These are phyloP conservation scores for Leccinum insigne DNA, from an alignment of 1,284 basidiomycete species.

Conservation along the genomic window DNA sequence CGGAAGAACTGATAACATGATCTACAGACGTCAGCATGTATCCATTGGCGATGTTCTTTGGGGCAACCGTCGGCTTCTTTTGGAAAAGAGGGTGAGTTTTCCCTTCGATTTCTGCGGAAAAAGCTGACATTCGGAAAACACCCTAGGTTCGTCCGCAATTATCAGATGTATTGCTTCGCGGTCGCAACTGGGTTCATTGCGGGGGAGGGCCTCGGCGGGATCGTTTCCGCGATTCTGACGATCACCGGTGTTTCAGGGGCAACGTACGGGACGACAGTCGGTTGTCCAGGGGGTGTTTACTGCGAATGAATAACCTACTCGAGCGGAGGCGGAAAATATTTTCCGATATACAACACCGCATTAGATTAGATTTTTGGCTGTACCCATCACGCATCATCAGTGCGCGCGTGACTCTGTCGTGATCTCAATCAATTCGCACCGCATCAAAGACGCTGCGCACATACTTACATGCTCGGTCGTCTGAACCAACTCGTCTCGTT, in stretches of 20 bases:
- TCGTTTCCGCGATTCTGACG: constrained; percentile 7
- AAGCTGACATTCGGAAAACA: background rate
- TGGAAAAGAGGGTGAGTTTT: constrained; percentile 4
- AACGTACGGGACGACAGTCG: constrained; percentile 5
- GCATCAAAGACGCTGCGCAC: background rate
- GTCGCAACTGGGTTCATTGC: constrained; percentile 8
- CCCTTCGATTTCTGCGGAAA: background rate
- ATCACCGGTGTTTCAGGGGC: constrained; percentile 1
- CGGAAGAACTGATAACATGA: background rate
- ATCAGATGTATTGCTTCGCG: constrained; percentile 7
- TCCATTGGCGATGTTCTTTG: constrained; percentile 6
- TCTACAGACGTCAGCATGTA: constrained; percentile 3
- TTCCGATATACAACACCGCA: background rate
- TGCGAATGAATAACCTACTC: background rate
- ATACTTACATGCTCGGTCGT: constrained; percentile 17
- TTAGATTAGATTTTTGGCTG: background rate
- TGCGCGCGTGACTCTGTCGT: background rate
- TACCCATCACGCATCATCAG: background rate
- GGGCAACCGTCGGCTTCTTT: background rate
- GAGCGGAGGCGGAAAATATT: background rate
- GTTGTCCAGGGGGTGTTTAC: constrained; percentile 5
- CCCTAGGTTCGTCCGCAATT: background rate
- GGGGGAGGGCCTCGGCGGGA: constrained; percentile 8
- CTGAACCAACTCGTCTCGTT: constrained; percentile 28
- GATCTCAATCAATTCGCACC: background rate